phyloP scores from a whole-genome alignment of 2,329 filamentous ascomycete genomes.

The Colletotrichum gloeosporioides region DNA sequence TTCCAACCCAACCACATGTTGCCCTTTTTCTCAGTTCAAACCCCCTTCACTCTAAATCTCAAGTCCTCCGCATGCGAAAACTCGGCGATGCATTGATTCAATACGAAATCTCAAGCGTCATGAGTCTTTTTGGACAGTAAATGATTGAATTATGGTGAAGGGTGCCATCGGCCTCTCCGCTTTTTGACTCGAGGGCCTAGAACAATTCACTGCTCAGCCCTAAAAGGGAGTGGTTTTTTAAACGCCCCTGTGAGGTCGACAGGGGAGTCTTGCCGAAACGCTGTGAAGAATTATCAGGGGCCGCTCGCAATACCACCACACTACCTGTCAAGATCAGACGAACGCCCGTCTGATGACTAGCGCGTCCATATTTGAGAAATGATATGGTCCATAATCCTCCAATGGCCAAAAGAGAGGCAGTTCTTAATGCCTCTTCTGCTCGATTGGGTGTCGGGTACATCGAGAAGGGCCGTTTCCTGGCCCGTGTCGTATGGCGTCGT shows the following conservation, averaged over 20 bases:
- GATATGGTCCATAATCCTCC: background rate
- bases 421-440: background rate
- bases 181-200: background rate
- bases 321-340: background rate
- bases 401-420: background rate
- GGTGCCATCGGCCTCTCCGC: background rate
- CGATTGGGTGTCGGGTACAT: background rate
- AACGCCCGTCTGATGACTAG: background rate
- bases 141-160: background rate
- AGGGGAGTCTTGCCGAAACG: background rate
- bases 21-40: background rate
- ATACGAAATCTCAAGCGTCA: background rate
- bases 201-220: background rate
- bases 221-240: background rate
- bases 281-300: background rate
- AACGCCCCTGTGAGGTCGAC: background rate
- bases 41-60: background rate
- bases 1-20: background rate
- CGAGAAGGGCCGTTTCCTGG: background rate
- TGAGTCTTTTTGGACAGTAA: background rate
- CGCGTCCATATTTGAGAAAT: background rate
- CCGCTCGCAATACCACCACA: background rate
- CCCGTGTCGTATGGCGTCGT: background rate
- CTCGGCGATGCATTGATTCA: background rate
- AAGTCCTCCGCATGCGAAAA: background rate